Evolutionary conservation across 306 rosid genomes (phyloP), one percentile per base, ranked within the genome.

Genomic region (Ziziphus jujuba): DNA sequence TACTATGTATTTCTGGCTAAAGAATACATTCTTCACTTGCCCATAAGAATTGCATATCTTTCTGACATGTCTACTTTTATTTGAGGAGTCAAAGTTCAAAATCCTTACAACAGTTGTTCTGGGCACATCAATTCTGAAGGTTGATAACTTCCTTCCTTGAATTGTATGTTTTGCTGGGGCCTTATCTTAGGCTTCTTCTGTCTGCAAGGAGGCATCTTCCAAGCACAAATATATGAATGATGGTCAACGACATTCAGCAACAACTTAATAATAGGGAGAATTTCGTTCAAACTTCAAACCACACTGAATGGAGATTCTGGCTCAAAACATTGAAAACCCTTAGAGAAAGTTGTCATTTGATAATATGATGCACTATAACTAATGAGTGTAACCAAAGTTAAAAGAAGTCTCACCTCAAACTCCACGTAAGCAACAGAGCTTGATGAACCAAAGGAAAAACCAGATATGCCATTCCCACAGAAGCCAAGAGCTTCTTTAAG

Each of bases 51-150:
- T 17, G 28, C 78, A 74, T 49, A 59, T 11, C 2, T 16, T 1
- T 5, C 0, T 0, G 56, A 74, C 19, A 15, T 5, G 13, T 20
- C 0, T 3, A 14, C 8, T 4, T 35, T 2, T 6, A 36, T 36
- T 36, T 5, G 21, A 10, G 19, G 5, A 20, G 6, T 19, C 28
- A 7, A 65, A 9, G 56, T 66, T 73, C 0, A 25, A 57, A 36
- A 73, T 59, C 61, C 72, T 67, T 35, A 73, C 21, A 7, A 73
- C 62, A 3, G 78, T 74, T 23, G 78, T 65, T 58, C 72, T 74
- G 25, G 78, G 78, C 15, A 28, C 60, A 74, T 74, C 78, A 74
- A 74, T 63, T 65, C 78, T 74, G 43, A 14, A 59, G 55, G 66
- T 50, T 23, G 53, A 20, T 51, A 66, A 55, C 66, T 24, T 34